Evolutionary conservation across 2,329 filamentous ascomycete species (phyloP), one percentile per base, ranked within the genome.

Genomic region (Diplodia intermedia): DNA sequence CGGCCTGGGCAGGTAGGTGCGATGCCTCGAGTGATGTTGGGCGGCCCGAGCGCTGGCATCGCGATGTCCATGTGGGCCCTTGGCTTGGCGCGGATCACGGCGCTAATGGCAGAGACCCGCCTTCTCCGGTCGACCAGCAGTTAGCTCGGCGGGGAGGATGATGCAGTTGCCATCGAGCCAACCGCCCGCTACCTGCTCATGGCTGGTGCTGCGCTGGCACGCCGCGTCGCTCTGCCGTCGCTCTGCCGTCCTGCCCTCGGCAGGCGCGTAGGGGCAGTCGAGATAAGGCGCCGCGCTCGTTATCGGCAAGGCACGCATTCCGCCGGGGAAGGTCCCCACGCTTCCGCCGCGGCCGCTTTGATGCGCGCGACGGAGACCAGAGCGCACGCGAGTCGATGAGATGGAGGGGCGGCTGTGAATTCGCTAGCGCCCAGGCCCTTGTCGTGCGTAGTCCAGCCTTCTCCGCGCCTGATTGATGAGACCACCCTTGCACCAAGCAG

Each of bases 401-500:
- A 23, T 40, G 26, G 56, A 26, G 26, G 26, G 26, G 26, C 26
- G 26, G 26, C 26, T 26, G 26, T 26, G 36, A 40, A 36, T 33
- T 60, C 56, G 56, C 56, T 62, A 62, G 57, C 57, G 57, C 26
- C 57, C 57, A 20, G 23, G 56, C 56, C 56, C 56, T 33, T 31
- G 56, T 61, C 56, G 26, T 9, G 18, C 18, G 43, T 47, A 62
- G 57, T 49, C 57, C 57, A 62, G 57, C 57, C 57, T 49, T 61
- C 60, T 63, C 60, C 60, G 36, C 47, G 50, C 61, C 61, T 53
- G 36, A 53, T 53, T 53, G 49, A 47, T 47, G 43, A 50, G 29
- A 65, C 61, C 61, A 65, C 61, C 61, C 31, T 50, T 53, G 60
- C 60, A 36, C 60, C 31, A 20, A 63, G 60, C 49, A 65, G 33